Percentiles rank a stretch among this genome's conserved stretches.
These are phyloP conservation scores for Xylaria sp. DNA, from an alignment of 2,329 filamentous ascomycete species.

Conservation along the genomic window DNA sequence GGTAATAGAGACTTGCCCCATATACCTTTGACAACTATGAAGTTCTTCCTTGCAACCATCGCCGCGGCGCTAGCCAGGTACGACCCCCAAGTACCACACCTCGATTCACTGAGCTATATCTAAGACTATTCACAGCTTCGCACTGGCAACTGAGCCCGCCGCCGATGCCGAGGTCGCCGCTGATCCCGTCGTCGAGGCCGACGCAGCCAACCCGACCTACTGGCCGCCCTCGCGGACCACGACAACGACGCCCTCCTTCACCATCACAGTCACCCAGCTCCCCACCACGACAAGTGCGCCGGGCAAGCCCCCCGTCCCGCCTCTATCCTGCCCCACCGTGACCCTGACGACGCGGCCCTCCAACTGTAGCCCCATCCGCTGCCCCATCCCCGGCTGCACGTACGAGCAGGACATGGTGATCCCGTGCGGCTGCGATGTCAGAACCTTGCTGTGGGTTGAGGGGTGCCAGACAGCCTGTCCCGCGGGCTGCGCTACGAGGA, in stretches of 20 bases:
- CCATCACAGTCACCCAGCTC: conserved; percentile 37
- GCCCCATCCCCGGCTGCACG: conserved; percentile 45
- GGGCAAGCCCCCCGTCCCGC: conserved; percentile 11
- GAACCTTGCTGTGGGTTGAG: conserved; percentile 44
- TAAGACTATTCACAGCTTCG: background rate
- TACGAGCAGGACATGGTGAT: conserved; percentile 38
- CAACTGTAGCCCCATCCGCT: conserved; percentile 42
- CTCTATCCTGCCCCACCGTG: conserved; percentile 42
- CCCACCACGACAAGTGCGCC: conserved; percentile 10
- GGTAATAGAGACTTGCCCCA: background rate
- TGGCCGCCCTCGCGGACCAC: background rate
- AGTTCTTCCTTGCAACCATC: conserved; percentile 28
- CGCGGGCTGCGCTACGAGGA: conserved; percentile 42
- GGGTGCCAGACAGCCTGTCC: conserved; percentile 45
- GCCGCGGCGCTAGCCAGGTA: conserved; percentile 34
- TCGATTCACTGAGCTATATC: background rate
- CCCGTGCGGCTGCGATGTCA: conserved; percentile 44
- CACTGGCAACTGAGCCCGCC: too few relatives aligned
- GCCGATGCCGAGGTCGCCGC: background rate
- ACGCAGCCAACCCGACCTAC: background rate
- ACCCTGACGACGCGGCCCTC: conserved; percentile 43
- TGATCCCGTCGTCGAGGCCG: background rate
- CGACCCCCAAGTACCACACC: background rate
- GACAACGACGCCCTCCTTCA: conserved; percentile 25
- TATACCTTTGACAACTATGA: conserved; percentile 29